phyloP scores from a whole-genome alignment of 371 early-diverging fungal genomes.

The Mortierella polycephala region DNA sequence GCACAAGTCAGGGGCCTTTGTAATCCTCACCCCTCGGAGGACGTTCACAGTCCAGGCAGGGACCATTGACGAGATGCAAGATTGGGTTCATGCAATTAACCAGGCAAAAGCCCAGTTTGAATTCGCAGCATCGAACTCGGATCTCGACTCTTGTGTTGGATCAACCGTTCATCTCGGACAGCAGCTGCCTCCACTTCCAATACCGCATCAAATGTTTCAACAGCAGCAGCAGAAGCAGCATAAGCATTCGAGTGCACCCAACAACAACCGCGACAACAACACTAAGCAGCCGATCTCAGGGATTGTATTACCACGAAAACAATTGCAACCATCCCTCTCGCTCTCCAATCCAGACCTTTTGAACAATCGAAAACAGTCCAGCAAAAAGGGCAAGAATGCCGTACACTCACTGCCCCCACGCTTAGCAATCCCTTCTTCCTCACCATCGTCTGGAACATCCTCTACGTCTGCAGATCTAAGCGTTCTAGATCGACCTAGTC shows the following conservation, averaged over 20 bases:
- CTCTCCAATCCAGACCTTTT: constrained; percentile 37
- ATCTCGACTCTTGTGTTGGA: constrained; percentile 37
- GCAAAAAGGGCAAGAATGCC: constrained; percentile 11
- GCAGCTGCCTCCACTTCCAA: neutral
- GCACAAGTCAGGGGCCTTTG: constrained; percentile 76
- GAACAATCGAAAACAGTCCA: constrained; percentile 11
- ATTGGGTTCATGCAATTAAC: constrained; percentile 74
- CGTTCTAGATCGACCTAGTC: constrained; percentile 17
- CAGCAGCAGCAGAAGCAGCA: constrained; percentile 3
- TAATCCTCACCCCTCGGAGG: constrained; percentile 78
- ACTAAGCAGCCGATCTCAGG: neutral
- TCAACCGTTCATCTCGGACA: constrained; percentile 23
- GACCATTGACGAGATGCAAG: constrained; percentile 67
- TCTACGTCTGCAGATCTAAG: neutral
- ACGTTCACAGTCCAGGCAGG: constrained; percentile 81
- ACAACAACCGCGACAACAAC: neutral
- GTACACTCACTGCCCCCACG: neutral
- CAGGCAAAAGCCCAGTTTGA: constrained; percentile 62
- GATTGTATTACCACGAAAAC: constrained; percentile 17
- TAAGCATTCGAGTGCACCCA: neutral
- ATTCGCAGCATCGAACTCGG: constrained; percentile 39
- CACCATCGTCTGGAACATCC: neutral
- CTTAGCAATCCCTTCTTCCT: neutral
- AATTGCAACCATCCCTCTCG: constrained; percentile 21
- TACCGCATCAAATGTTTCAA: neutral